These are phyloP conservation scores for Citrullus amarus DNA, from an alignment of 306 rosid genomes.

Conservation along the genomic window DNA sequence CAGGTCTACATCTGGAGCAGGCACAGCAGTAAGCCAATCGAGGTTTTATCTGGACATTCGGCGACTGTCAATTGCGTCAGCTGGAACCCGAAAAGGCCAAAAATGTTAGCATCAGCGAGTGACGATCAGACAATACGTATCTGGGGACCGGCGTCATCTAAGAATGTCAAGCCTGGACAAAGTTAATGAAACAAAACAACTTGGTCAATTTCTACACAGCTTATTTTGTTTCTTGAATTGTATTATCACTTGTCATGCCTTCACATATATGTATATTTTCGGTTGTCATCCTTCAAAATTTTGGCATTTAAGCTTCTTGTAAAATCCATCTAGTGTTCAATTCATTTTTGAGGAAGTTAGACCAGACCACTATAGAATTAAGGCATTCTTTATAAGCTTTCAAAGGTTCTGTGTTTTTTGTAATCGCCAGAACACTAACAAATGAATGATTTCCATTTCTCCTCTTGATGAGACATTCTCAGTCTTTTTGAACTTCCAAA, in stretches of 20 bases:
- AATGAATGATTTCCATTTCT: neutral
- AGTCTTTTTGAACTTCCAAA: too few species aligned
- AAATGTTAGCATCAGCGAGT: conserved; percentile 89
- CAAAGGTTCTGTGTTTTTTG: neutral
- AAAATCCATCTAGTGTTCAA: neutral
- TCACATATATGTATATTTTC: neutral
- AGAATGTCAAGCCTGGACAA: conserved; percentile 12
- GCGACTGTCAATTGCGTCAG: conserved; percentile 86
- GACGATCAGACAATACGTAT: conserved; percentile 71
- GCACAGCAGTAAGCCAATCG: conserved; percentile 41
- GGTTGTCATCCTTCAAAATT: neutral
- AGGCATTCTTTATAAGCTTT: neutral
- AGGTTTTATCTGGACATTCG: conserved; percentile 64
- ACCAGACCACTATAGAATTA: neutral
- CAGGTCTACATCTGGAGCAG: conserved; percentile 90
- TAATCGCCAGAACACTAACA: neutral
- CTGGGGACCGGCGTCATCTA: conserved; percentile 56
- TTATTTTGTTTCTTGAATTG: neutral
- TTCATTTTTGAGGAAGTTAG: neutral
- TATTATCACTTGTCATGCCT: neutral
- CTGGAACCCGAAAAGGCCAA: conserved; percentile 77
- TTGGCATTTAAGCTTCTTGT: conserved; percentile 1
- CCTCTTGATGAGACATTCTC: neutral
- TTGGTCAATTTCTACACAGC: neutral
- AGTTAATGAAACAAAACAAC: neutral